A percentile compares a stretch with the other conserved stretches of the same genome.
Evolutionary conservation across 139 green algal genomes (phyloP).

Genomic region (Volvox africanus): DNA sequence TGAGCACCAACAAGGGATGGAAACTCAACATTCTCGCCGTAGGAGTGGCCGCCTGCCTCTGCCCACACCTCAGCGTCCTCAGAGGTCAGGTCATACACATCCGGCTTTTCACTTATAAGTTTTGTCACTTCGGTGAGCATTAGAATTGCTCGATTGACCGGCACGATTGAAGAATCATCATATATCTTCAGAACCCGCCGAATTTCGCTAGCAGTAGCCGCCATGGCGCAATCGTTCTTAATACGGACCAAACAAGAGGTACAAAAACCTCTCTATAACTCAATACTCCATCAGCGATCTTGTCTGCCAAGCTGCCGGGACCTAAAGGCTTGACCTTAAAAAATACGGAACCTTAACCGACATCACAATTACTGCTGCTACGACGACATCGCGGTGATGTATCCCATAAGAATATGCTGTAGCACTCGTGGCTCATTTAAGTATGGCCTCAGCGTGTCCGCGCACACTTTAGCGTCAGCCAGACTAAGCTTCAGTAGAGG

Average conservation of each 20-base stretch:
- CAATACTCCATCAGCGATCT: too few relatives aligned
- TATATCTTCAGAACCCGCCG: slow-evolving; percentile 39
- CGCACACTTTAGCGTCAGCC: neutral
- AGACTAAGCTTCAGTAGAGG: neutral
- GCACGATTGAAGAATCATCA: slow-evolving; percentile 10
- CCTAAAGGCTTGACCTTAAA: too few relatives aligned
- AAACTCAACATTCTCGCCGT: slow-evolving; percentile 30
- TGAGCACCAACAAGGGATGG: slow-evolving; percentile 12
- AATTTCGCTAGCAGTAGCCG: slow-evolving; percentile 17
- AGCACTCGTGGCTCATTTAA: neutral
- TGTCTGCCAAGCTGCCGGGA: too few relatives aligned
- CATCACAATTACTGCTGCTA: too few relatives aligned
- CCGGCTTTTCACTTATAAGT: neutral
- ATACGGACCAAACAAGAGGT: too few relatives aligned
- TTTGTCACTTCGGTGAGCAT: slow-evolving; percentile 30
- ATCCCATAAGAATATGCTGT: neutral
- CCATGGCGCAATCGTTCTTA: neutral
- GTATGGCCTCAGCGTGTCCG: neutral
- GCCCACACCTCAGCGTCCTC: slow-evolving; percentile 12
- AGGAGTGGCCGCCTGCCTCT: slow-evolving; percentile 3
- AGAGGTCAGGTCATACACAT: neutral
- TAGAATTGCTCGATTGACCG: neutral
- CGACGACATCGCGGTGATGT: neutral
- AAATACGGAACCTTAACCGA: too few relatives aligned
- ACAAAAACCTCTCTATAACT: too few relatives aligned